Conservation (phyloP, 345 rosid species). For the Lenwebbia sp. region DNA sequence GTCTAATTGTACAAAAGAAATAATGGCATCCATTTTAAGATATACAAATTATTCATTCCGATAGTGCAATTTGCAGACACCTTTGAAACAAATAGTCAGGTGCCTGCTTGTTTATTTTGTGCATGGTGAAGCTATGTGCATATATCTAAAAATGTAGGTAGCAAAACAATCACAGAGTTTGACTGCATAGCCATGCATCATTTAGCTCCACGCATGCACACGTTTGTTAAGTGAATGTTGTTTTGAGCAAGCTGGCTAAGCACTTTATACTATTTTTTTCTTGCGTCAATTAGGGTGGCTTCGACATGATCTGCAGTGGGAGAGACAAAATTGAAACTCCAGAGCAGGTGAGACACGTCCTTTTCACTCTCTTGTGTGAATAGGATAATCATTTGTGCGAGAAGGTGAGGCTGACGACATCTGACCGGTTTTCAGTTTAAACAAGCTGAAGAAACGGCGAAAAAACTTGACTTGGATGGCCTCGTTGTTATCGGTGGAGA, state of each 20-base stretch:
- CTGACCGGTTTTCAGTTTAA: slow-evolving; percentile 50
- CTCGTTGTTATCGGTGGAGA: slow-evolving; percentile 95
- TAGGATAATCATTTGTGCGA: background rate
- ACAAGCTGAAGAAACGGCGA: slow-evolving; percentile 93
- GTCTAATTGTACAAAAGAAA: background rate
- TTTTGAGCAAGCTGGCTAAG: background rate
- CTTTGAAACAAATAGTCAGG: background rate
- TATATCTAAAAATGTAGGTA: background rate
- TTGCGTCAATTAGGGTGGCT: slow-evolving; percentile 66
- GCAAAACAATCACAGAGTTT: background rate
- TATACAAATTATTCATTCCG: background rate
- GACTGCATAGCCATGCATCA: background rate
- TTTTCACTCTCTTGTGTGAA: background rate
- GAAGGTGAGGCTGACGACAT: background rate
- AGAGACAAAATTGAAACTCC: slow-evolving; percentile 99
- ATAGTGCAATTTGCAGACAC: background rate
- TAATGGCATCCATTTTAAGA: background rate
- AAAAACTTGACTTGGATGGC: slow-evolving; percentile 88
- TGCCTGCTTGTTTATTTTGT: background rate
- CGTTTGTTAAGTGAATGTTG: background rate
- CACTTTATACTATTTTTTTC: background rate
- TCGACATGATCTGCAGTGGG: slow-evolving; percentile 99
- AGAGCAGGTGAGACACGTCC: slow-evolving; percentile 52
- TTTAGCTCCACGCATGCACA: background rate
- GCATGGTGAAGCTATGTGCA: background rate